Evolutionary conservation across 768 basidiomycete species (phyloP).

Genomic region (Lactifluus hygrophoroides): DNA sequence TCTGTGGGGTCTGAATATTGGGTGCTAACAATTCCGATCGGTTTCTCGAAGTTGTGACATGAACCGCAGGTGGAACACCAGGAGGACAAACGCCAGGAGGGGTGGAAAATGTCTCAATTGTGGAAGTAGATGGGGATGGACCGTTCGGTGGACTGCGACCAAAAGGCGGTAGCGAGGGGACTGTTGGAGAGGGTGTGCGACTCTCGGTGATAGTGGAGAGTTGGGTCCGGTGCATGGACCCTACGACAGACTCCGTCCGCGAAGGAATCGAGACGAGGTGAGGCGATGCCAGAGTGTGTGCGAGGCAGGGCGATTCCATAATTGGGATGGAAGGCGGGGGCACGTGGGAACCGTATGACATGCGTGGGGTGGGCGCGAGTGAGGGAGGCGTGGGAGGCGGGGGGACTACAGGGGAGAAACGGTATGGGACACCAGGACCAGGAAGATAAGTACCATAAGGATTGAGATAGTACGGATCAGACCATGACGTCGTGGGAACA

Average conservation of each 20-base stretch:
- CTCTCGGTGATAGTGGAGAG: slow-evolving; percentile 9
- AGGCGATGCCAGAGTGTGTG: not conserved
- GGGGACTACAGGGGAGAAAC: too few relatives aligned
- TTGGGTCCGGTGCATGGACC: not conserved
- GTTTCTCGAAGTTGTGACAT: not conserved
- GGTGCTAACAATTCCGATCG: not conserved
- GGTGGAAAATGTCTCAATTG: not conserved
- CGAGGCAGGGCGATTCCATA: not conserved
- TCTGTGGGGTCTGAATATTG: not conserved
- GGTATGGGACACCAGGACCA: not conserved
- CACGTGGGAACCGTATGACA: not conserved
- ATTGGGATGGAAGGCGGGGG: not conserved
- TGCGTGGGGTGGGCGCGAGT: not conserved
- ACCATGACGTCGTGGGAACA: not conserved
- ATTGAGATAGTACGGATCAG: not conserved
- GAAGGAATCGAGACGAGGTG: not conserved
- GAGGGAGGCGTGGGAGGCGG: too few relatives aligned
- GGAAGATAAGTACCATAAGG: not conserved
- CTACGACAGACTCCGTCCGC: slow-evolving; percentile 8
- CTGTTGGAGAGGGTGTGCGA: not conserved
- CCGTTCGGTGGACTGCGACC: not conserved
- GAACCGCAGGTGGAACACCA: not conserved
- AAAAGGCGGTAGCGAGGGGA: not conserved
- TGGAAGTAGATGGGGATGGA: slow-evolving; percentile 5
- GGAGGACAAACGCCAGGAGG: not conserved